A percentile compares a stretch with the other conserved stretches of the same genome.
Conservation (phyloP, 495 filamentous ascomycete genomes). For the Hypoxylon rickii region DNA sequence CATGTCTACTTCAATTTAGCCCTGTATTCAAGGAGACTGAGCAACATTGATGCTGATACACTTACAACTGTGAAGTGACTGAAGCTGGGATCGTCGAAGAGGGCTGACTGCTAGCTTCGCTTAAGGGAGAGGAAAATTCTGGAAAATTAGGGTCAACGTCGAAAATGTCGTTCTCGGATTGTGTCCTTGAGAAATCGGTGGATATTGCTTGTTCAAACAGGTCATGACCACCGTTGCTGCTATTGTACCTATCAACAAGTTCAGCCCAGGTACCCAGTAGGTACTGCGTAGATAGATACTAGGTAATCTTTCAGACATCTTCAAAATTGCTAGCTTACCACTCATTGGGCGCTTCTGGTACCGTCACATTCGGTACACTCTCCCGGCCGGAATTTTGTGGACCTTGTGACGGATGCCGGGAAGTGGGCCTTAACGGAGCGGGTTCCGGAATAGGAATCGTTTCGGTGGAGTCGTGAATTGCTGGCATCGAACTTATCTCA, state of each 20-base stretch:
- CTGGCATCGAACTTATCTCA: neutral
- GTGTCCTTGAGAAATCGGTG: constrained; percentile 2
- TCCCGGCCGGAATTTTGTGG: neutral
- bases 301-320: too few relatives aligned
- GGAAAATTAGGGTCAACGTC: constrained; percentile 6
- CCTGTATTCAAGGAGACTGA: neutral
- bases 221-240: neutral
- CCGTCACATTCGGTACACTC: neutral
- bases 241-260: neutral
- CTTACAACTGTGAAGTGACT: neutral
- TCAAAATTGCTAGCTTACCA: constrained; percentile 1
- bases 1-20: neutral
- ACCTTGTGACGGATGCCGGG: neutral
- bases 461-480: neutral
- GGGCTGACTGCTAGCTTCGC: constrained; percentile 2
- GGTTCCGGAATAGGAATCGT: neutral
- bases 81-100: neutral
- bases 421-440: neutral
- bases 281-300: neutral
- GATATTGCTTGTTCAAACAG: neutral
- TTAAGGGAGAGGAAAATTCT: constrained; percentile 5
- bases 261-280: neutral
- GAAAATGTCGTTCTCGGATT: constrained; percentile 6
- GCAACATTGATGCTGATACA: neutral
- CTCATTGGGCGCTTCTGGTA: neutral